Percentiles rank a stretch among this genome's conserved stretches.
phyloP scores from a whole-genome alignment of 495 filamentous ascomycete species.

The Penicillium canescens region DNA sequence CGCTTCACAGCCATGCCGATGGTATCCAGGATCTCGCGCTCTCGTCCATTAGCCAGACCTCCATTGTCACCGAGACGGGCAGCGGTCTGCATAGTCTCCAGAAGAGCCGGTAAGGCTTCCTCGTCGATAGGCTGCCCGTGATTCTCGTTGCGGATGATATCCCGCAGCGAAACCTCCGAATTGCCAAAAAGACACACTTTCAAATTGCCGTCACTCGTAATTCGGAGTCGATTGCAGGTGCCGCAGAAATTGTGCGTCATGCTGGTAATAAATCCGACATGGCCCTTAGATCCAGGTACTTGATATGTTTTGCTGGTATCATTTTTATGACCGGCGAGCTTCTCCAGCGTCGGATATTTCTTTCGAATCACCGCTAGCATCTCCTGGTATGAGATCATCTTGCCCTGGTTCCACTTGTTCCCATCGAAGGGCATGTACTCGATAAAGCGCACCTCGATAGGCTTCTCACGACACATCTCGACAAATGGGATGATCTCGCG shows the following conservation, averaged over 20 bases:
- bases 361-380: slow-evolving; percentile 82
- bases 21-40: slow-evolving; percentile 76
- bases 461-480: slow-evolving; percentile 81
- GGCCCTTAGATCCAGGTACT: slow-evolving; percentile 83
- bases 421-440: slow-evolving; percentile 99
- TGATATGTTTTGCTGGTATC: slow-evolving; percentile 95
- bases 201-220: slow-evolving; percentile 92
- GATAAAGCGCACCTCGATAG: slow-evolving; percentile 94
- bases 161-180: slow-evolving; percentile 85
- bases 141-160: slow-evolving; percentile 80
- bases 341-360: slow-evolving; percentile 70
- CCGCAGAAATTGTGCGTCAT: slow-evolving; percentile 99
- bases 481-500: slow-evolving; percentile 89
- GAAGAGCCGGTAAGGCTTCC: slow-evolving; percentile 23
- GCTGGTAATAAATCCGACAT: slow-evolving; percentile 93
- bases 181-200: slow-evolving; percentile 98
- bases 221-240: slow-evolving; percentile 87
- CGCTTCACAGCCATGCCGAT: slow-evolving; percentile 90
- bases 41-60: slow-evolving; percentile 39
- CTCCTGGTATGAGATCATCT: slow-evolving; percentile 88
- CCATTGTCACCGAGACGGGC: slow-evolving; percentile 34
- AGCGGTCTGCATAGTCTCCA: slow-evolving; percentile 57
- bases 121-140: too few relatives aligned
- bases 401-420: slow-evolving; percentile 89
- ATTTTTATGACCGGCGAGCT: slow-evolving; percentile 70